A percentile compares a stretch with the other conserved stretches of the same genome.
Conservation (phyloP, 1,284 basidiomycete species). For the Ceratobasidium sp. region DNA sequence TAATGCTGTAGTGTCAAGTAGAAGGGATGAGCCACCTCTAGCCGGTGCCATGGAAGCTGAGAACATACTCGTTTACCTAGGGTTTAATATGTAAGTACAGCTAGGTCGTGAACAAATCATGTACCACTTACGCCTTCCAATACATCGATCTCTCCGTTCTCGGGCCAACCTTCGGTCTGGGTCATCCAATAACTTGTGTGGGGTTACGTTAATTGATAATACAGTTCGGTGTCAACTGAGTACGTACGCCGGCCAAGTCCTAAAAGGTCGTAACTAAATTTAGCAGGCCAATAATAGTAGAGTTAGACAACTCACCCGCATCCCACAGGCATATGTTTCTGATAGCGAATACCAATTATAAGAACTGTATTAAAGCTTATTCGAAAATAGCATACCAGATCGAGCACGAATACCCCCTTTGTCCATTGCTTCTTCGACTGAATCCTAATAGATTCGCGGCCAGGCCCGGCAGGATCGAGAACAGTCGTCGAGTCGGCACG, state of each 20-base stretch:
- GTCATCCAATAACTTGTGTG: constrained; percentile 52
- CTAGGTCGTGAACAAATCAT: neutral
- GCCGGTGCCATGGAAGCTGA: neutral
- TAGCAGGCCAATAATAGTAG: neutral
- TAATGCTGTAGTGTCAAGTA: constrained; percentile 8
- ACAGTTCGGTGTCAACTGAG: no score
- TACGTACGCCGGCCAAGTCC: constrained; percentile 62
- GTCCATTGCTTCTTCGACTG: constrained; percentile 40
- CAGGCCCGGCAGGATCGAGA: constrained; percentile 40
- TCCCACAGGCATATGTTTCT: constrained; percentile 49
- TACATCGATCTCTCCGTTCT: constrained; percentile 56
- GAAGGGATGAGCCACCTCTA: neutral
- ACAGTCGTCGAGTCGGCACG: constrained; percentile 44
- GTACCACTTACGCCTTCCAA: constrained; percentile 55
- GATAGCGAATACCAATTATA: no score
- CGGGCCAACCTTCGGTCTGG: constrained; percentile 57
- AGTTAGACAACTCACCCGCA: constrained; percentile 42
- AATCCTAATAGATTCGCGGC: constrained; percentile 42
- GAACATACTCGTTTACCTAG: constrained; percentile 20
- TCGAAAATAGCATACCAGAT: constrained; percentile 2
- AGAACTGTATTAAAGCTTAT: constrained; percentile 34
- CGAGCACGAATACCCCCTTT: constrained; percentile 30
- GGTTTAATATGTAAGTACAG: neutral
- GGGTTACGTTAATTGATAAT: no score
- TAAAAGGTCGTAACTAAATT: constrained; percentile 39